phyloP scores from a whole-genome alignment of 441 rosid species.

The Pelargonium hybrid region DNA sequence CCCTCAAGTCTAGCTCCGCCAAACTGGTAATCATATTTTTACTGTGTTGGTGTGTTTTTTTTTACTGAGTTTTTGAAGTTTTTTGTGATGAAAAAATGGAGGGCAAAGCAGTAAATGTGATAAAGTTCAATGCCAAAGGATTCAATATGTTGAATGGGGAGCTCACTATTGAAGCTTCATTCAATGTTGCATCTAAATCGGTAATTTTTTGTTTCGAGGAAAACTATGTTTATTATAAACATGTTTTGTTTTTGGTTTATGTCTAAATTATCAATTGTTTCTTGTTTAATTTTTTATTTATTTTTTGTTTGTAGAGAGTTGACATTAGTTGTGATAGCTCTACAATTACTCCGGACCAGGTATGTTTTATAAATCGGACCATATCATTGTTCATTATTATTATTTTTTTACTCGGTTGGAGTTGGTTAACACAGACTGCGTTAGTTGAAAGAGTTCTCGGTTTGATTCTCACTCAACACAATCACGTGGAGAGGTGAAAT shows the following conservation, averaged over 20 bases:
- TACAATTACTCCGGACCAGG: slow-evolving; percentile 68
- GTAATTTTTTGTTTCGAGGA: slow-evolving; percentile 14
- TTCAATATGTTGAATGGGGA: slow-evolving; percentile 53
- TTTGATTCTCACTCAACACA: too few species aligned
- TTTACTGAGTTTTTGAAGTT: neutral
- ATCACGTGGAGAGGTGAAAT: too few species aligned
- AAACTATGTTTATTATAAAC: neutral
- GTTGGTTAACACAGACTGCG: too few species aligned
- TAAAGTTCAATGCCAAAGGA: slow-evolving; percentile 71
- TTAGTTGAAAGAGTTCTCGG: too few species aligned
- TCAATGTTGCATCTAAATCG: slow-evolving; percentile 55
- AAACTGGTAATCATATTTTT: too few species aligned
- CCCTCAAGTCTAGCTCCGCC: too few species aligned
- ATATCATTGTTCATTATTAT: too few species aligned
- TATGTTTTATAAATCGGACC: slow-evolving; percentile 12
- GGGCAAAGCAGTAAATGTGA: slow-evolving; percentile 80
- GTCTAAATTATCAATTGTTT: neutral
- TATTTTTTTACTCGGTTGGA: too few species aligned
- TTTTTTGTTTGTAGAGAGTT: slow-evolving; percentile 44
- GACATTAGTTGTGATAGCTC: slow-evolving; percentile 51
- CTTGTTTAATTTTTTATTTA: neutral
- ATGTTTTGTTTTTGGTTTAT: neutral
- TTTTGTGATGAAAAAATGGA: slow-evolving; percentile 38
- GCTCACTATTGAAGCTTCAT: slow-evolving; percentile 60
- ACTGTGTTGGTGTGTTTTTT: too few species aligned